Evolutionary conservation across 371 early-diverging fungal species (phyloP).

Genomic region (Rhizomucor pusillus): DNA sequence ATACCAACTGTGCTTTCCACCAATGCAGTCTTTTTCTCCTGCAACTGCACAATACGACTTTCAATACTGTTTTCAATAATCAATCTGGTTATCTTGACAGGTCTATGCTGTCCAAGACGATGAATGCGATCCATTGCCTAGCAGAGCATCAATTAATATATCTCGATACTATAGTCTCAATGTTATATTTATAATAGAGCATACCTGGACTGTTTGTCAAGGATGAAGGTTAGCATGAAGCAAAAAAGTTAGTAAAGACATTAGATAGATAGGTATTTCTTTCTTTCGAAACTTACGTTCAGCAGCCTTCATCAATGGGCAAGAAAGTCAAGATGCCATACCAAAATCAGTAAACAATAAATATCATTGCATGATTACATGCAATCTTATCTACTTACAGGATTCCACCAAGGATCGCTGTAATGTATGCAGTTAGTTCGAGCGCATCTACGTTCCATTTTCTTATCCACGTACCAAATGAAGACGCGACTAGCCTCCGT

Average conservation of each 20-base stretch:
- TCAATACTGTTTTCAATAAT: conserved; percentile 97
- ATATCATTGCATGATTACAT: conserved; percentile 38
- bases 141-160: background rate
- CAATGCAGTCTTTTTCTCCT: conserved; percentile 93
- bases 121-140: conserved; percentile 94
- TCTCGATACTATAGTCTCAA: background rate
- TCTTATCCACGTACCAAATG: conserved; percentile 36
- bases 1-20: conserved; percentile 90
- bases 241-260: too few species aligned
- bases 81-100: conserved; percentile 84
- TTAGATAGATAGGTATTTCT: too few species aligned
- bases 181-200: background rate
- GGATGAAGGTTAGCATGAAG: too few species aligned
- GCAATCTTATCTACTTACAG: conserved; percentile 40
- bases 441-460: background rate
- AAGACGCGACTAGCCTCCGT: conserved; percentile 94
- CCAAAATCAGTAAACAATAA: background rate
- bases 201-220: conserved; percentile 1
- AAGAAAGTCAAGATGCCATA: background rate
- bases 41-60: conserved; percentile 88
- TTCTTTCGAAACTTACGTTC: conserved; percentile 32
- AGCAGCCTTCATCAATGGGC: conserved; percentile 20
- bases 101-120: conserved; percentile 86
- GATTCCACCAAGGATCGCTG: conserved; percentile 95
- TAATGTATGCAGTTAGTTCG: background rate